phyloP scores from a whole-genome alignment of 805 yeast genomes.

The Saccharomycopsis synnaedendra region DNA sequence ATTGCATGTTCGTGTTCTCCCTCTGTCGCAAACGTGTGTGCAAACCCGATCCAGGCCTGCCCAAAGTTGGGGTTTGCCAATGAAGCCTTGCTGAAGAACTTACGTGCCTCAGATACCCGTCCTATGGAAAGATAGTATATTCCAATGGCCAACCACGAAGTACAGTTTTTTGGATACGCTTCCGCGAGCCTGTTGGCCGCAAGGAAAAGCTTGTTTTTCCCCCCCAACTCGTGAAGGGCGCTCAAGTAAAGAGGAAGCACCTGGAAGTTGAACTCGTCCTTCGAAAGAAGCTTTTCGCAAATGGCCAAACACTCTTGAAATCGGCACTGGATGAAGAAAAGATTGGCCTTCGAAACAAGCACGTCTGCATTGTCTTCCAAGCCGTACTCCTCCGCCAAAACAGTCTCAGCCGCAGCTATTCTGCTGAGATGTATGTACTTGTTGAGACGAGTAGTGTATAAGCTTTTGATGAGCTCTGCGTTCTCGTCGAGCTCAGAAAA shows the following conservation, averaged over 20 bases:
- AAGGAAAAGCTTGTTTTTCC: slow-evolving; percentile 67
- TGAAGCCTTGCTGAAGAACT: slow-evolving; percentile 82
- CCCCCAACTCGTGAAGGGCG: slow-evolving; percentile 76
- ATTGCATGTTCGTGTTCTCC: slow-evolving; percentile 99
- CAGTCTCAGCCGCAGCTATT: slow-evolving; percentile 53
- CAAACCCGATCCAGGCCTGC: slow-evolving; percentile 97
- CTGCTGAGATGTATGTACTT: slow-evolving; percentile 52
- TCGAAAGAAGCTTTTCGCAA: slow-evolving; percentile 46
- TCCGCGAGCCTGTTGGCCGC: slow-evolving; percentile 82
- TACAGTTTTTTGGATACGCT: slow-evolving; percentile 64
- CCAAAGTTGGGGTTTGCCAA: slow-evolving; percentile 81
- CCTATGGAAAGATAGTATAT: slow-evolving; percentile 71
- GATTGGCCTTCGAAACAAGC: slow-evolving; percentile 55
- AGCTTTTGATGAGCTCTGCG: slow-evolving; percentile 62
- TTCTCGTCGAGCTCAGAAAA: slow-evolving; percentile 71
- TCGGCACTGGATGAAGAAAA: slow-evolving; percentile 61
- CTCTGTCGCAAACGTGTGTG: slow-evolving; percentile 94
- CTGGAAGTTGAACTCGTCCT: slow-evolving; percentile 62
- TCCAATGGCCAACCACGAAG: slow-evolving; percentile 90
- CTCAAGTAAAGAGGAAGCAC: slow-evolving; percentile 72
- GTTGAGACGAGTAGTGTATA: slow-evolving; percentile 68
- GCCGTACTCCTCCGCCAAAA: slow-evolving; percentile 61
- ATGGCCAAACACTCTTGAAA: slow-evolving; percentile 64
- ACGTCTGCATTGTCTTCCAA: slow-evolving; percentile 63
- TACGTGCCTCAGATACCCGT: slow-evolving; percentile 72